Evolutionary conservation across 2,329 filamentous ascomycete species (phyloP).

Genomic region (Exophiala oligosperma): DNA sequence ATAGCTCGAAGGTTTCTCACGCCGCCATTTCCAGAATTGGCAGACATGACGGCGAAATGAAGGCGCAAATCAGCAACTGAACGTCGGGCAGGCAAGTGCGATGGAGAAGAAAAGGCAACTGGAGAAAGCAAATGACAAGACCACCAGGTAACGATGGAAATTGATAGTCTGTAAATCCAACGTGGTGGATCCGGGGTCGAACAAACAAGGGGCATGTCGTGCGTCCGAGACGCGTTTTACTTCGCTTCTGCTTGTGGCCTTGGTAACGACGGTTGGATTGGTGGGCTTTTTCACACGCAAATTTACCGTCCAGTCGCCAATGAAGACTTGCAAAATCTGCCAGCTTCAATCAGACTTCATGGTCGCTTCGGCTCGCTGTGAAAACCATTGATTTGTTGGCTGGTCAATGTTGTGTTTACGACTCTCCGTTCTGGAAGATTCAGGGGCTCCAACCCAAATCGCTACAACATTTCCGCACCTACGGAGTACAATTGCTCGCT

Average conservation of each 20-base stretch:
- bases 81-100: background rate
- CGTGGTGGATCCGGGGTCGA: slow-evolving; percentile 24
- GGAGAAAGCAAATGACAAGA: background rate
- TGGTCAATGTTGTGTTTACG: background rate
- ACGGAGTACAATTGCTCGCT: background rate
- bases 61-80: slow-evolving; percentile 15
- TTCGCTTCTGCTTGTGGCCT: slow-evolving; percentile 2
- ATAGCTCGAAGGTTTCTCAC: slow-evolving; percentile 76
- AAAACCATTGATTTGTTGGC: background rate
- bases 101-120: background rate
- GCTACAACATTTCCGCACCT: too few species aligned
- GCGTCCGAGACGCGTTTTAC: slow-evolving; percentile 23
- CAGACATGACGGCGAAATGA: slow-evolving; percentile 30
- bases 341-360: background rate
- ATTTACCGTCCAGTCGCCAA: slow-evolving; percentile 9
- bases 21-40: slow-evolving; percentile 52
- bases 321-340: slow-evolving; percentile 7
- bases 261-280: slow-evolving; percentile 1
- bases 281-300: slow-evolving; percentile 15
- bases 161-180: slow-evolving; percentile 2
- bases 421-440: background rate
- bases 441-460: too few species aligned
- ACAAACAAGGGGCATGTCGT: slow-evolving; percentile 1
- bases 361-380: background rate
- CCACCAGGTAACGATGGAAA: slow-evolving; percentile 3